phyloP scores from a whole-genome alignment of 202 grass and related monocot genomes.

The Carex sylvatica region DNA sequence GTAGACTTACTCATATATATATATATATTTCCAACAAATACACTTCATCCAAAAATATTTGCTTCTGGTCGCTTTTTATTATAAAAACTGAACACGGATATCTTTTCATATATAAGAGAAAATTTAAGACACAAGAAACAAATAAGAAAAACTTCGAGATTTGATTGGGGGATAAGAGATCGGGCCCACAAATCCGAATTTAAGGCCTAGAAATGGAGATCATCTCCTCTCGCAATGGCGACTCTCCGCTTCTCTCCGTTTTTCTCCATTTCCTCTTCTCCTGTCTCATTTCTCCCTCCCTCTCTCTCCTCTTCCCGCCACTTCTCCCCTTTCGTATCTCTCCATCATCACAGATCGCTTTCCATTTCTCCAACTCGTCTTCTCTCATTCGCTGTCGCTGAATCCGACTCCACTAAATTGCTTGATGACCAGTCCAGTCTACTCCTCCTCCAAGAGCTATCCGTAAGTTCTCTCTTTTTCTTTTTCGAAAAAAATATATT shows the following conservation, averaged over 20 bases:
- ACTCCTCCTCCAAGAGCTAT: slow-evolving; percentile 59
- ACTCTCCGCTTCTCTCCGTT: slow-evolving; percentile 10
- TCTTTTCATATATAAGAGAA: no score
- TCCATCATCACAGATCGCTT: background rate
- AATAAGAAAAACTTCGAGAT: background rate
- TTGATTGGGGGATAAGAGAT: background rate
- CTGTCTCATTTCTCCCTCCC: background rate
- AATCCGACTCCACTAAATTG: slow-evolving; percentile 52
- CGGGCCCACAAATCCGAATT: slow-evolving; percentile 8
- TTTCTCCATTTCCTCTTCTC: background rate
- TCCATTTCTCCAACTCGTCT: slow-evolving; percentile 12
- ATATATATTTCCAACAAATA: background rate
- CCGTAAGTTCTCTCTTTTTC: slow-evolving; percentile 7
- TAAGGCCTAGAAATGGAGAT: slow-evolving; percentile 3
- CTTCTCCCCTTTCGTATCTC: background rate
- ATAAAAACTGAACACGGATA: background rate
- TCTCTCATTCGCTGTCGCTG: slow-evolving; percentile 30
- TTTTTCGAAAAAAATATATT: no score
- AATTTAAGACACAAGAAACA: background rate
- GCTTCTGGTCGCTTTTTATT: background rate
- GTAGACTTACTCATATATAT: no score
- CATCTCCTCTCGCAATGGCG: slow-evolving; percentile 25
- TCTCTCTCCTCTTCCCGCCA: slow-evolving; percentile 13
- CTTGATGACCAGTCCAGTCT: slow-evolving; percentile 27
- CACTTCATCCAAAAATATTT: background rate